Percentiles rank a stretch among this genome's conserved stretches.
phyloP scores from a whole-genome alignment of 2,329 filamentous ascomycete genomes.

The Colletotrichum endophyticum region DNA sequence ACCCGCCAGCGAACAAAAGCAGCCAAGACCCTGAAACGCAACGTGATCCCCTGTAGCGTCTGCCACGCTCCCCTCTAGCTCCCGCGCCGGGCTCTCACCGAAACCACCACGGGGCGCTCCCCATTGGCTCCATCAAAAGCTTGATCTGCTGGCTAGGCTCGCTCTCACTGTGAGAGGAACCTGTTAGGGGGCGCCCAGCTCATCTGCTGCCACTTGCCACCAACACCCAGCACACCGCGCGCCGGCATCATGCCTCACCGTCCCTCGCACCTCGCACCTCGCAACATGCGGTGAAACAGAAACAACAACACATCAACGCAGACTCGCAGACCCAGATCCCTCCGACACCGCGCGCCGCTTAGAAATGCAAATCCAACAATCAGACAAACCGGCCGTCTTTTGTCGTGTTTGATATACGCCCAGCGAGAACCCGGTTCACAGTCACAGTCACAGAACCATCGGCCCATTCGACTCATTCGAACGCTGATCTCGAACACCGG shows the following conservation, averaged over 20 bases:
- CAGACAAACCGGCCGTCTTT: background rate
- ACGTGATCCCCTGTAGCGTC: constrained; percentile 1
- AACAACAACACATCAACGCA: background rate
- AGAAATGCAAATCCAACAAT: background rate
- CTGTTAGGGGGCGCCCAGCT: background rate
- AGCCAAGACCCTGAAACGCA: background rate
- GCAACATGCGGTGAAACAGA: constrained; percentile 17
- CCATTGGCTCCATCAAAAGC: background rate
- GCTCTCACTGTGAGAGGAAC: background rate
- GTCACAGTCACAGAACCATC: background rate
- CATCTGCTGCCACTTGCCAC: background rate
- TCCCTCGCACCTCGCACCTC: background rate
- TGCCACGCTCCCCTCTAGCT: background rate
- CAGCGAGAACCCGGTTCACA: background rate
- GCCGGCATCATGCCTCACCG: background rate
- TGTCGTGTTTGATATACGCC: background rate
- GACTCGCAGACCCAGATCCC: background rate
- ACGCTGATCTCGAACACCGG: background rate
- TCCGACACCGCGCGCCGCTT: background rate
- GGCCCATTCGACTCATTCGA: background rate
- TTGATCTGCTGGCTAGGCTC: background rate
- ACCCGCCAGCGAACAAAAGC: background rate
- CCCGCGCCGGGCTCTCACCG: background rate
- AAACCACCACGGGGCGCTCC: background rate
- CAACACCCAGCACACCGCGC: background rate